Evolutionary conservation across 805 yeast species (phyloP), one percentile per base, ranked within the genome.

Genomic region (Clavispora carvajalis): DNA sequence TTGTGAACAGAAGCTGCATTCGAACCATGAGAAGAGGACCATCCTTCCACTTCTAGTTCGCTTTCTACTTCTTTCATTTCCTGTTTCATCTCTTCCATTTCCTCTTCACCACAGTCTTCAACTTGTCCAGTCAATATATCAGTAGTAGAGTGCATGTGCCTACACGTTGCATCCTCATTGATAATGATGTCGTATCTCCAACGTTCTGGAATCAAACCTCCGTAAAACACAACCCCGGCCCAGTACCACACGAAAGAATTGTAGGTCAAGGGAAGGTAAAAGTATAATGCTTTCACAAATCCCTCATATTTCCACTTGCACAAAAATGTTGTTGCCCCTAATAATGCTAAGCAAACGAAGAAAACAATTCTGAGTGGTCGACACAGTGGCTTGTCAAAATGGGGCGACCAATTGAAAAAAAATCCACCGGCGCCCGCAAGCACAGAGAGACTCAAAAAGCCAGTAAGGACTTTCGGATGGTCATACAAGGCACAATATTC

Each of bases 381-480:
- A 46, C 87, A 79, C 55, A 87, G 95, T 4, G 96, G 95, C 41
- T 77, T 74, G 60, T 93, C 98, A 60, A 93, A 91, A 49, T 69
- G 74, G 4, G 95, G 91, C n/a, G 89, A 79, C 96, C 98, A 91
- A 41, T 93, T 87, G 67, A 91, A 79, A 13, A 72, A 58, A 22
- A 87, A 76, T 1, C 98, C 97, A 15, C 78, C 59, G 2, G 70
- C 38, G 3, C 97, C 96, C 41, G 89, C 77, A 1, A 76, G 28
- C 1, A 78, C 57, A 1, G 96, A 84, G 49, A 82, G 69, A 1
- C 68, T 31, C 59, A 88, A 75, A 60, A 80, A 83, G 3, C 69
- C 44, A 9, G 53, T 56, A 33, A 62, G 54, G 3, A 71, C 52
- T 45, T 76, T 75, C 4, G 82, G 80, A 51, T 76, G 76, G 49